Evolutionary conservation across 345 rosid genomes (phyloP).

Genomic region (Pelargonium nanum): DNA sequence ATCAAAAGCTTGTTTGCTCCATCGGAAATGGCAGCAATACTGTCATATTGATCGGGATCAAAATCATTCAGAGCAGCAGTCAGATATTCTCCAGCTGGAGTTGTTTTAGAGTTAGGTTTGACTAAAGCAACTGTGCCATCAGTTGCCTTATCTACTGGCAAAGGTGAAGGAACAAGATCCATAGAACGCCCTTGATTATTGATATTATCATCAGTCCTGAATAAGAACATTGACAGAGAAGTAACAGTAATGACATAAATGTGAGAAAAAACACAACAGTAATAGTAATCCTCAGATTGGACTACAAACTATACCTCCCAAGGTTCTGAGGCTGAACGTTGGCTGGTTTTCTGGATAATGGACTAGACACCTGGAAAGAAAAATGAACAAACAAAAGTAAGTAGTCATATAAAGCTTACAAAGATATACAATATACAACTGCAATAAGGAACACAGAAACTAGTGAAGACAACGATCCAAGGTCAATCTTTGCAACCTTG

Average conservation of each 20-base stretch:
- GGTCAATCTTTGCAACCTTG: too few relatives aligned
- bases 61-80: slow-evolving; percentile 89
- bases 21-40: slow-evolving; percentile 92
- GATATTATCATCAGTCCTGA: slow-evolving; percentile 30
- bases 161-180: slow-evolving; percentile 39
- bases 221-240: slow-evolving; percentile 9
- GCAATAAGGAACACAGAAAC: neutral
- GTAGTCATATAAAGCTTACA: neutral
- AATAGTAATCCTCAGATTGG: neutral
- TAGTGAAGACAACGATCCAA: neutral
- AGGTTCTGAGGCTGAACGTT: slow-evolving; percentile 43
- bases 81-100: slow-evolving; percentile 96
- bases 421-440: neutral
- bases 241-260: slow-evolving; percentile 10
- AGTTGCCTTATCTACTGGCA: slow-evolving; percentile 32
- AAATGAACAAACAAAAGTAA: slow-evolving; percentile 3
- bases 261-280: neutral
- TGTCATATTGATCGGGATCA: slow-evolving; percentile 86
- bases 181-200: slow-evolving; percentile 24
- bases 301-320: slow-evolving; percentile 31
- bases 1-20: slow-evolving; percentile 98
- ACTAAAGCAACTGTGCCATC: slow-evolving; percentile 58
- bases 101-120: slow-evolving; percentile 58
- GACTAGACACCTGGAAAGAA: slow-evolving; percentile 51
- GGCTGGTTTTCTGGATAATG: slow-evolving; percentile 38